Evolutionary conservation across 257 asterid genomes (phyloP), one percentile per base, ranked within the genome.

Genomic region (Eucommia ulmoides): DNA sequence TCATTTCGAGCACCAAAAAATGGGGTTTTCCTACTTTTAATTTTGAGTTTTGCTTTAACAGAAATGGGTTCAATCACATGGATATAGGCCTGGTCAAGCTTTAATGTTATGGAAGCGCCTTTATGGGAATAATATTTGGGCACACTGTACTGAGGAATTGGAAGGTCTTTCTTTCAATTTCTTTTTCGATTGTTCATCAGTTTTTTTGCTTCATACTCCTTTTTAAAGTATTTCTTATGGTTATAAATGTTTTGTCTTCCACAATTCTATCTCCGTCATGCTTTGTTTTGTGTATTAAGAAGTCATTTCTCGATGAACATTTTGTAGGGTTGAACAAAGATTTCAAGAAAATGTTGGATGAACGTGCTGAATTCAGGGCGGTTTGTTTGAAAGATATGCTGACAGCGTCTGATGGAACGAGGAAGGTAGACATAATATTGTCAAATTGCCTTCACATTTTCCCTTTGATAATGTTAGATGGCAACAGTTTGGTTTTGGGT

Each of bases 21-120:
- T 33, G 11, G 41, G 19, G 19, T 21, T 50, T 22, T 45, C 12
- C 33, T 22, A 1, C 14, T 18, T 22, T 1, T 20, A 35, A 9
- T 12, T 49, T 22, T 0, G 5, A 19, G 45, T 33, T 23, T 23
- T 42, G 52, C 49, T 54, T 8, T 50, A 7, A 59, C 93, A 89
- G 97, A 78, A 74, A 72, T 84, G 96, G 97, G 85, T 82, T 52
- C 77, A 76, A 51, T 84, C 84, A 10, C 83, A 76, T 55, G 97
- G 94, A 55, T 89, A 54, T 65, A 80, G 88, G 70, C 84, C 95
- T 59, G 85, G 59, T 61, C 96, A 91, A 76, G 96, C 98, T 51
- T 47, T 91, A 78, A 91, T 91, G 96, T 49, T 91, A 50, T 86
- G 98, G 98, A 91, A 82, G 67, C 82, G 88, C 63, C 74, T 88